These are phyloP conservation scores for Rhizopogon salebrosus DNA, from an alignment of 768 basidiomycete genomes.

Conservation along the genomic window DNA sequence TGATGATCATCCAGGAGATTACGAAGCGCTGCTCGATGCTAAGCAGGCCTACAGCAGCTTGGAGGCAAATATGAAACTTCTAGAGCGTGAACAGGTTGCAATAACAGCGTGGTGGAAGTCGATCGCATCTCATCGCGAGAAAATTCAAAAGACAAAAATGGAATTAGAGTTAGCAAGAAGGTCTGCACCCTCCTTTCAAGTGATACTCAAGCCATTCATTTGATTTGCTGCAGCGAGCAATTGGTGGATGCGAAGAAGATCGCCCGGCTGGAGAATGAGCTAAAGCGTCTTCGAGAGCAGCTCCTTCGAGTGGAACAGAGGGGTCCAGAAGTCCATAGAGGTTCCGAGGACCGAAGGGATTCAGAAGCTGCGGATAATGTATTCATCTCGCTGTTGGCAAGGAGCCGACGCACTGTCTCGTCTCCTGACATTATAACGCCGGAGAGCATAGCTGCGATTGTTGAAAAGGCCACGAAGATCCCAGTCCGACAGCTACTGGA, in stretches of 20 bases:
- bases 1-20: not conserved
- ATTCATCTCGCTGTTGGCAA: not conserved
- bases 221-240: not conserved
- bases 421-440: slow-evolving; percentile 5
- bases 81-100: slow-evolving; percentile 1
- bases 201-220: not conserved
- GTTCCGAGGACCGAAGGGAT: not conserved
- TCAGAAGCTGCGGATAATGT: not conserved
- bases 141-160: slow-evolving; percentile 1
- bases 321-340: not conserved
- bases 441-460: slow-evolving; percentile 1
- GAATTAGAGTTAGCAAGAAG: not conserved
- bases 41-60: not conserved
- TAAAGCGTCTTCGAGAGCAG: not conserved
- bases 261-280: not conserved
- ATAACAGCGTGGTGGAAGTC: slow-evolving; percentile 1
- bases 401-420: not conserved
- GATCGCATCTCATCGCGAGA: not conserved
- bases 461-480: slow-evolving; percentile 2
- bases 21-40: not conserved
- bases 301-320: slow-evolving; percentile 1
- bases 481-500: slow-evolving; percentile 1
- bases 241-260: not conserved
- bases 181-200: not conserved
- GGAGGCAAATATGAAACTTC: not conserved